A percentile compares a stretch with the other conserved stretches of the same genome.
phyloP scores from a whole-genome alignment of 2,329 filamentous ascomycete species.

The Dothistroma pini region DNA sequence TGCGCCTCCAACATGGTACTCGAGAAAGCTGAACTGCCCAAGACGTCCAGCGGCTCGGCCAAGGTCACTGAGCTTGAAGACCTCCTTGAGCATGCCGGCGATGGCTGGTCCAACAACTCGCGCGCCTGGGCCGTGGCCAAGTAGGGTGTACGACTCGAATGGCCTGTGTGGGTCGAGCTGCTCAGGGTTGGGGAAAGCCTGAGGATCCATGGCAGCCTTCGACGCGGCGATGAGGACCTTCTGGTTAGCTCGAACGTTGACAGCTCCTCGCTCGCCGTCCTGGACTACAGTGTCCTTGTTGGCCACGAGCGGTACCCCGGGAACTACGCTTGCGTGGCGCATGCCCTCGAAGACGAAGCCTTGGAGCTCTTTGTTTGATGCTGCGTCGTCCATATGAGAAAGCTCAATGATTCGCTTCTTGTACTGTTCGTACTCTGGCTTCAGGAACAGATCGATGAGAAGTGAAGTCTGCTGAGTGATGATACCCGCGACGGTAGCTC shows the following conservation, averaged over 20 bases:
- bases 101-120: slow-evolving; percentile 39
- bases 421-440: slow-evolving; percentile 48
- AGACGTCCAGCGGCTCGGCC: slow-evolving; percentile 37
- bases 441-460: slow-evolving; percentile 53
- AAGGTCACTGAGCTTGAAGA: slow-evolving; percentile 46
- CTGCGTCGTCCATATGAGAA: slow-evolving; percentile 42
- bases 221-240: slow-evolving; percentile 45
- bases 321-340: slow-evolving; percentile 51
- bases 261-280: slow-evolving; percentile 48
- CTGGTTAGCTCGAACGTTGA: slow-evolving; percentile 45
- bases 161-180: slow-evolving; percentile 43
- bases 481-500: slow-evolving; percentile 49
- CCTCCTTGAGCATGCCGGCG: slow-evolving; percentile 43
- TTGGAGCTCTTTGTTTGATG: slow-evolving; percentile 47
- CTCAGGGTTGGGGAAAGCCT: slow-evolving; percentile 42
- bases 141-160: slow-evolving; percentile 36
- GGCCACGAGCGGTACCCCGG: slow-evolving; percentile 51
- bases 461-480: slow-evolving; percentile 53
- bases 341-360: slow-evolving; percentile 56
- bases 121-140: slow-evolving; percentile 42
- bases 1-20: slow-evolving; percentile 47
- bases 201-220: slow-evolving; percentile 41
- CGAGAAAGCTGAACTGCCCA: slow-evolving; percentile 43
- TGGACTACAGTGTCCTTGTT: slow-evolving; percentile 41
- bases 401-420: slow-evolving; percentile 51